Evolutionary conservation across 495 filamentous ascomycete genomes (phyloP).

Genomic region (Xanthoparmelia taractica): DNA sequence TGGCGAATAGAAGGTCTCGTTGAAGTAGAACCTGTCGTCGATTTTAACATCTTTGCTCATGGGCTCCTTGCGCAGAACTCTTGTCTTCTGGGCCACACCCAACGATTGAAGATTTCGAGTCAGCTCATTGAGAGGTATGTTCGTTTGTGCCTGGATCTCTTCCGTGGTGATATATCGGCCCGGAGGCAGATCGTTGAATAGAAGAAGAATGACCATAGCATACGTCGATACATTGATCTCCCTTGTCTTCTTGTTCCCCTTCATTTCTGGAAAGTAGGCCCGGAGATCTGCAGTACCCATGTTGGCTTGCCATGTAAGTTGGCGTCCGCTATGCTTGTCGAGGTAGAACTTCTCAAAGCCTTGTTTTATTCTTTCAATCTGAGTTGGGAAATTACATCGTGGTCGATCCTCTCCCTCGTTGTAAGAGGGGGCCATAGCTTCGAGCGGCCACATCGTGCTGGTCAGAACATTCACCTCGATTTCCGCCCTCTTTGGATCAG

Average conservation of each 20-base stretch:
- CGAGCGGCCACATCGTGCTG: conserved; percentile 88
- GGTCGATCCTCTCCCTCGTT: conserved; percentile 45
- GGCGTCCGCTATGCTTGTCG: conserved; percentile 74
- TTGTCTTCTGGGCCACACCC: conserved; percentile 75
- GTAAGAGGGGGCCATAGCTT: conserved; percentile 59
- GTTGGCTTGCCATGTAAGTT: conserved; percentile 74
- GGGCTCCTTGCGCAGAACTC: conserved; percentile 75
- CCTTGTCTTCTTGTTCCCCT: conserved; percentile 62
- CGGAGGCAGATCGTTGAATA: conserved; percentile 74
- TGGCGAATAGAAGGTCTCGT: conserved; percentile 72
- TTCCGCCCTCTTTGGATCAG: conserved; percentile 62
- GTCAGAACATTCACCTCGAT: conserved; percentile 80
- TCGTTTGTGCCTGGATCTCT: conserved; percentile 75
- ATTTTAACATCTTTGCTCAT: conserved; percentile 73
- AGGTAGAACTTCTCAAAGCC: conserved; percentile 89
- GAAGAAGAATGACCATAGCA: conserved; percentile 78
- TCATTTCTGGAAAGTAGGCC: conserved; percentile 66
- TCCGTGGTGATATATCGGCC: conserved; percentile 65
- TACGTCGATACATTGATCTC: conserved; percentile 92
- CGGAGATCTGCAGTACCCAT: conserved; percentile 85
- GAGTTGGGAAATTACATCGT: conserved; percentile 60
- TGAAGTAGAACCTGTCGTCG: conserved; percentile 77
- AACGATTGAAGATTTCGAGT: conserved; percentile 76
- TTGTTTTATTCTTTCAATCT: conserved; percentile 68
- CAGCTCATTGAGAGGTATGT: conserved; percentile 72